phyloP scores from a whole-genome alignment of 352 stramenopile species.

The Phytophthora ramorum region DNA sequence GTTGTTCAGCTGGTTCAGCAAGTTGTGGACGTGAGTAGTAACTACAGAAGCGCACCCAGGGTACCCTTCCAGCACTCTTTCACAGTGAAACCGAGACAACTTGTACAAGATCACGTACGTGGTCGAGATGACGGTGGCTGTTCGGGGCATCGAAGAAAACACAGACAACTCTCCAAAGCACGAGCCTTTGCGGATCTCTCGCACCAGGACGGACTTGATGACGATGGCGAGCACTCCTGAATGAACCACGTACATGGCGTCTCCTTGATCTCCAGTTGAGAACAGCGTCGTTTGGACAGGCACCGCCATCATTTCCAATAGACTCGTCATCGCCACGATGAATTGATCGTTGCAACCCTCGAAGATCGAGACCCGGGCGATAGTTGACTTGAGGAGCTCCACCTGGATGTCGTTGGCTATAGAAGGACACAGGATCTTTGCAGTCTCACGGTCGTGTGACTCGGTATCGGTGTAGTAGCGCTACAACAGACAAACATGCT shows the following conservation, averaged over 20 bases:
- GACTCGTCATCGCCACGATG: conserved; percentile 63
- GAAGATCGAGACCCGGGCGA: conserved; percentile 66
- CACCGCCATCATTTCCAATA: conserved; percentile 67
- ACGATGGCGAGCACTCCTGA: conserved; percentile 71
- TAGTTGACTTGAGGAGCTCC: conserved; percentile 59
- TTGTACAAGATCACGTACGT: conserved; percentile 80
- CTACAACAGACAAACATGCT: conserved; percentile 31
- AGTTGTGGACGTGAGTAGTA: conserved; percentile 24
- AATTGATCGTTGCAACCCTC: conserved; percentile 63
- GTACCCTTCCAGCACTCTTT: conserved; percentile 64
- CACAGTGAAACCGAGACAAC: conserved; percentile 64
- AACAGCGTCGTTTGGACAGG: conserved; percentile 70
- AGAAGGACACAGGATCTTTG: conserved; percentile 73
- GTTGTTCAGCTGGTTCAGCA: conserved; percentile 6
- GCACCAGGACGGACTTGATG: conserved; percentile 61
- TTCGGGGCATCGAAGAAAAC: conserved; percentile 60
- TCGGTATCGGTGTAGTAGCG: conserved; percentile 72
- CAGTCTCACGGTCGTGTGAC: conserved; percentile 75
- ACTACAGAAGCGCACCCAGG: conserved; percentile 49
- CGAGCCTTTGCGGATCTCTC: conserved; percentile 72
- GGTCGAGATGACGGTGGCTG: conserved; percentile 61
- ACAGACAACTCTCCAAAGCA: conserved; percentile 81
- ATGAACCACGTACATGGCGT: conserved; percentile 86
- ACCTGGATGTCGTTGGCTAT: conserved; percentile 82
- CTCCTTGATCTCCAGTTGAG: conserved; percentile 55